These are phyloP conservation scores for Salix koriyanagi DNA, from an alignment of 345 rosid genomes.

Conservation along the genomic window DNA sequence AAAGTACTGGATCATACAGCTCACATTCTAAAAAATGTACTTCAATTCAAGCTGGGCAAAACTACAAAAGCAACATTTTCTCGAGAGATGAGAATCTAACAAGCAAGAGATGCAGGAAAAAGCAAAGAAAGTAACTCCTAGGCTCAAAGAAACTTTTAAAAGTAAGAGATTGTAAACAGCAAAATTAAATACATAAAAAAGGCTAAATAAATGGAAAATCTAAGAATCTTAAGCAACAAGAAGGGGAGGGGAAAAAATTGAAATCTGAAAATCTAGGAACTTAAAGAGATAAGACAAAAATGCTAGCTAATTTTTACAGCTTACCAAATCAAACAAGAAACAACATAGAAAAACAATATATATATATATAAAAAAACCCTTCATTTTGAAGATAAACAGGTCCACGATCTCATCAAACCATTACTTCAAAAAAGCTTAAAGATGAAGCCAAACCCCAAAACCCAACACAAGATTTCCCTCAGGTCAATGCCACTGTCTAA, in stretches of 20 bases:
- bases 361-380: conserved; percentile 20
- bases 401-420: conserved; percentile 55
- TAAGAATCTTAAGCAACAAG: conserved; percentile 6
- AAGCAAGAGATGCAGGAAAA: not conserved
- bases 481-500: conserved; percentile 26
- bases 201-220: conserved; percentile 9
- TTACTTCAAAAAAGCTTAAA: conserved; percentile 35
- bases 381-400: conserved; percentile 42
- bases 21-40: conserved; percentile 7
- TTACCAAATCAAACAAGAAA: conserved; percentile 43
- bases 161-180: too few relatives aligned
- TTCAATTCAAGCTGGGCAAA: conserved; percentile 7
- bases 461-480: not conserved
- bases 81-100: not conserved
- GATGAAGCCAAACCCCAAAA: conserved; percentile 16
- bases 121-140: conserved; percentile 6
- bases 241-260: conserved; percentile 6
- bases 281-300: conserved; percentile 33
- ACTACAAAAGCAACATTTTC: conserved; percentile 10
- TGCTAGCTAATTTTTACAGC: conserved; percentile 43
- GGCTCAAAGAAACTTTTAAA: conserved; percentile 5
- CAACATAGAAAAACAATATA: conserved; percentile 6
- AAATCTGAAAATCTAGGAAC: conserved; percentile 24
- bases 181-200: conserved; percentile 3
- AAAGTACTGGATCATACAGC: not conserved